Evolutionary conservation across 805 yeast genomes (phyloP).

Genomic region (Cyberlindnera suaveolens): DNA sequence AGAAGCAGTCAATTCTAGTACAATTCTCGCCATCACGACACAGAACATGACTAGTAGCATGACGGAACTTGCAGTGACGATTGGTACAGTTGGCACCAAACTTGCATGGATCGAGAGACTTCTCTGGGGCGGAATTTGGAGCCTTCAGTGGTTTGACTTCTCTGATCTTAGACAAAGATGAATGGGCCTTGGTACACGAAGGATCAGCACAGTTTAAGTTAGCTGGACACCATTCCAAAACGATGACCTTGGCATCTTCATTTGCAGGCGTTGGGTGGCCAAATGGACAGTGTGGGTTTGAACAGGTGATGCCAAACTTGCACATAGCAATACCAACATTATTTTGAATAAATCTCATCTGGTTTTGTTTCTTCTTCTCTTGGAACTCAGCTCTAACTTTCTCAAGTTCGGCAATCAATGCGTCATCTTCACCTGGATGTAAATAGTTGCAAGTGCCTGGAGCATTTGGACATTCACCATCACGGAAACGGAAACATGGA

Average conservation of each 20-base stretch:
- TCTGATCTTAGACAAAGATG: constrained; percentile 57
- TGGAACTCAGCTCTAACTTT: constrained; percentile 48
- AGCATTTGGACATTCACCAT: constrained; percentile 58
- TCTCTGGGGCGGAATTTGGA: constrained; percentile 29
- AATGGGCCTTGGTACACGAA: constrained; percentile 70
- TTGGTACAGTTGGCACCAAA: constrained; percentile 74
- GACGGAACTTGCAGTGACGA: constrained; percentile 74
- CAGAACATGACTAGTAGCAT: constrained; percentile 63
- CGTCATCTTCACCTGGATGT: constrained; percentile 84
- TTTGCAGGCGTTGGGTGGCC: constrained; percentile 92
- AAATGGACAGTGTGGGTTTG: constrained; percentile 76
- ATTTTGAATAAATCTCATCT: constrained; percentile 24
- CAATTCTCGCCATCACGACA: constrained; percentile 84
- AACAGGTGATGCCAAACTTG: constrained; percentile 70
- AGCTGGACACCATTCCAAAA: constrained; percentile 69
- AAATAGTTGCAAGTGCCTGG: constrained; percentile 79
- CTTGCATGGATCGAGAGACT: constrained; percentile 74
- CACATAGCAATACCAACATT: constrained; percentile 56
- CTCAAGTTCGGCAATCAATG: constrained; percentile 60
- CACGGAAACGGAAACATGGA: constrained; percentile 64
- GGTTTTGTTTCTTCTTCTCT: constrained; percentile 29
- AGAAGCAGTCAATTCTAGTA: constrained; percentile 72
- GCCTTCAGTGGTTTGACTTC: constrained; percentile 27
- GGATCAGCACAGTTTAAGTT: constrained; percentile 60
- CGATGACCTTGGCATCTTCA: constrained; percentile 60